Evolutionary conservation across 1,284 basidiomycete genomes (phyloP).

Genomic region (Abortiporus biennis): DNA sequence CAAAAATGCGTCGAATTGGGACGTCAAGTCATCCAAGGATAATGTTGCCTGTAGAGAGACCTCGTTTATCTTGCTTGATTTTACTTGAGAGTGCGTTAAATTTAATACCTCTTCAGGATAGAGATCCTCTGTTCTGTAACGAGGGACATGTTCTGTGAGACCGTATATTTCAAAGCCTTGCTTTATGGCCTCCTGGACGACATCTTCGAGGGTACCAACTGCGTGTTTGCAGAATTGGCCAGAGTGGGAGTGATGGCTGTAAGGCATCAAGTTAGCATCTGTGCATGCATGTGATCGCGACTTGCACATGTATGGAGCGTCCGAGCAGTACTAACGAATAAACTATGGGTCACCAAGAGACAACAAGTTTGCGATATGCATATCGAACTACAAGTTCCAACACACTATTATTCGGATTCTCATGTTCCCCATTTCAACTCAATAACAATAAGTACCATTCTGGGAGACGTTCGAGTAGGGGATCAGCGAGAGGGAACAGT

Average conservation of each 20-base stretch:
- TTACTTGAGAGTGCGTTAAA: background rate
- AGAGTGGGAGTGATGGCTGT: slow-evolving; percentile 93
- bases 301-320: too few relatives aligned
- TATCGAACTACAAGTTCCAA: too few relatives aligned
- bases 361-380: too few relatives aligned
- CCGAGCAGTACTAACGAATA: too few relatives aligned
- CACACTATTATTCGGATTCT: too few relatives aligned
- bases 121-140: slow-evolving; percentile 75
- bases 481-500: too few relatives aligned
- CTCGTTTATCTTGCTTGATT: slow-evolving; percentile 4
- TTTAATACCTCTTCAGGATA: slow-evolving; percentile 90
- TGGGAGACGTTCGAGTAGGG: too few relatives aligned
- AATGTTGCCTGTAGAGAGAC: slow-evolving; percentile 36
- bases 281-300: too few relatives aligned
- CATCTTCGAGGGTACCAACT: slow-evolving; percentile 67
- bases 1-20: slow-evolving; percentile 67
- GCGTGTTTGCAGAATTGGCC: slow-evolving; percentile 97
- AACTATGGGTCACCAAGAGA: too few relatives aligned
- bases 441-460: too few relatives aligned
- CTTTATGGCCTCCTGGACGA: slow-evolving; percentile 73
- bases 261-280: slow-evolving; percentile 58
- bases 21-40: slow-evolving; percentile 38
- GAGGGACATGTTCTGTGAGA: slow-evolving; percentile 91
- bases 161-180: slow-evolving; percentile 83
- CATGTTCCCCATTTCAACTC: too few relatives aligned